These are phyloP conservation scores for Phytophthora sp. DNA, from an alignment of 352 stramenopile genomes.

Conservation along the genomic window DNA sequence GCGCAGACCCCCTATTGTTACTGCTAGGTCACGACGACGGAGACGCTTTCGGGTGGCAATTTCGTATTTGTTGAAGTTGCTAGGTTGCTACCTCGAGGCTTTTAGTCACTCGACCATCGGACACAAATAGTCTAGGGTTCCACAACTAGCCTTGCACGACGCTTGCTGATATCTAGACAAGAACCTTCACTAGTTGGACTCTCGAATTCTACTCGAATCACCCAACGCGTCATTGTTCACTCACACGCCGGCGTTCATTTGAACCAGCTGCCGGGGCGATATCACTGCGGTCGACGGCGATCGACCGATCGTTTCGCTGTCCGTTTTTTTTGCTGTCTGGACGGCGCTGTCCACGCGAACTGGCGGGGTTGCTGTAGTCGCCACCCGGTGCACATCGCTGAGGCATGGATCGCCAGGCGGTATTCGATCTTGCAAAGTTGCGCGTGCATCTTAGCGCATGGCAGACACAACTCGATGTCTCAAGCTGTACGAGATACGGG, in stretches of 20 bases:
- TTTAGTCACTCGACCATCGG: neutral
- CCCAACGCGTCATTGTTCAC: neutral
- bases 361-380: conserved; percentile 24
- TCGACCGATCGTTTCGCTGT: conserved; percentile 17
- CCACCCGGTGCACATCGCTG: conserved; percentile 20
- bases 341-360: neutral
- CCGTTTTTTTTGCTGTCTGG: conserved; percentile 18
- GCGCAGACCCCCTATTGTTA: neutral
- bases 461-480: neutral
- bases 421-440: conserved; percentile 18
- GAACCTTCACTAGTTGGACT: no score
- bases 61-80: no score
- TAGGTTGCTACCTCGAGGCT: no score
- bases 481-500: no score
- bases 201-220: no score
- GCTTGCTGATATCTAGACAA: no score
- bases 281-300: neutral
- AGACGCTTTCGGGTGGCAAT: no score
- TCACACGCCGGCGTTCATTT: neutral
- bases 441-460: neutral
- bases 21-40: conserved; percentile 6
- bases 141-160: no score
- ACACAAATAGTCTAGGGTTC: no score
- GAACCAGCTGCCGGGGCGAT: conserved; percentile 3
- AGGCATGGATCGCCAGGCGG: conserved; percentile 1